phyloP scores from a whole-genome alignment of 148 eudicot genomes.

The Camellia granthamiana region DNA sequence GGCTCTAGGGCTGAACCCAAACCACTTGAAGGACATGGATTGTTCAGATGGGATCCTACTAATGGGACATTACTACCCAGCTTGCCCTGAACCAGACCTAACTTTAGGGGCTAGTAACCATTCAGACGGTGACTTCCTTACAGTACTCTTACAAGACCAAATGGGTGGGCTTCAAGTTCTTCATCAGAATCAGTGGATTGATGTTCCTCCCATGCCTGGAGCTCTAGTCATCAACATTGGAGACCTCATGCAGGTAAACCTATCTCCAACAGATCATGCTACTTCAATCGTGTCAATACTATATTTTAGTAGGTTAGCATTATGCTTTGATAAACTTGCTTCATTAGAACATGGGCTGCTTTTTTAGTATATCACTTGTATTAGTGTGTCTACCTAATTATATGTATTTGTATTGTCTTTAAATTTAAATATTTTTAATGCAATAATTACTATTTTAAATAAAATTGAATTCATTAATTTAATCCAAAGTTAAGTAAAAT shows the following conservation, averaged over 20 bases:
- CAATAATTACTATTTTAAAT: no score
- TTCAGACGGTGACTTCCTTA: constrained; percentile 18
- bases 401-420: no score
- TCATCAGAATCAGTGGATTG: constrained; percentile 23
- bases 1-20: constrained; percentile 27
- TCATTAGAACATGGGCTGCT: no score
- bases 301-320: neutral
- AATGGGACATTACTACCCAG: constrained; percentile 20
- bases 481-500: no score
- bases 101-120: constrained; percentile 23
- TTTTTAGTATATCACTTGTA: no score
- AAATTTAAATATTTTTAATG: no score
- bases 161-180: constrained; percentile 29
- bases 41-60: constrained; percentile 18
- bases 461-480: no score
- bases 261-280: neutral
- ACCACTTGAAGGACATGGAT: constrained; percentile 17
- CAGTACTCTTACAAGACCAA: constrained; percentile 26
- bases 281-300: neutral
- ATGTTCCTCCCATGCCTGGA: constrained; percentile 15
- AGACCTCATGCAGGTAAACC: constrained; percentile 19
- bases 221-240: constrained; percentile 18
- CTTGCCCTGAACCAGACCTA: constrained; percentile 25
- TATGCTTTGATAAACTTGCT: no score
- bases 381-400: no score